Evolutionary conservation across 2,329 filamentous ascomycete genomes (phyloP).

Genomic region (Emericellopsis cladophorae): DNA sequence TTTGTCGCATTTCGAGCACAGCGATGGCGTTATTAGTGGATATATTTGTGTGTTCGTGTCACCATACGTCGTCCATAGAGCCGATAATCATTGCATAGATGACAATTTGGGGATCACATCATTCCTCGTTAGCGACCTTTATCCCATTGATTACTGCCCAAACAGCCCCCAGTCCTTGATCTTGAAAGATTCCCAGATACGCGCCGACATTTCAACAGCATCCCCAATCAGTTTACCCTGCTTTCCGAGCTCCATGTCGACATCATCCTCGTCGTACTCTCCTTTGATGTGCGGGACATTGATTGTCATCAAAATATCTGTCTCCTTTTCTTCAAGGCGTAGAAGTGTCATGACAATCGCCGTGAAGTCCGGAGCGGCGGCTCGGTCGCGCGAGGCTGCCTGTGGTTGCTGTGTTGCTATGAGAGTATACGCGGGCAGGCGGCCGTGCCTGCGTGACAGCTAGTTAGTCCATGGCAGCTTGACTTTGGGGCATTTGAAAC

Average conservation of each 20-base stretch:
- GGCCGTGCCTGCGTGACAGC: constrained; percentile 17
- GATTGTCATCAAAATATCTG: constrained; percentile 74
- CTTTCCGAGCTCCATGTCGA: constrained; percentile 53
- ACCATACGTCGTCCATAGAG: not conserved
- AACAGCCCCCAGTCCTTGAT: constrained; percentile 77
- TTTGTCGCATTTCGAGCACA: too few relatives aligned
- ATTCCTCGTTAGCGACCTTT: too few relatives aligned
- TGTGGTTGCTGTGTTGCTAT: constrained; percentile 49
- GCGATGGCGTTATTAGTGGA: too few relatives aligned
- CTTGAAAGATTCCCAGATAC: constrained; percentile 61
- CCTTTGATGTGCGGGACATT: constrained; percentile 77
- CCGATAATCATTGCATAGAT: too few relatives aligned
- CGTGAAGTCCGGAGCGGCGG: constrained; percentile 47
- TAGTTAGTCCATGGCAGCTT: not conserved
- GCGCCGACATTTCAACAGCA: constrained; percentile 52
- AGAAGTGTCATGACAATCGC: constrained; percentile 68
- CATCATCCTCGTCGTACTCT: constrained; percentile 60
- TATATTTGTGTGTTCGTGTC: not conserved
- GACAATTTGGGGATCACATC: too few relatives aligned
- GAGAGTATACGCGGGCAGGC: constrained; percentile 50
- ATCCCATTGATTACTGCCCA: constrained; percentile 11
- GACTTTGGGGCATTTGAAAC: constrained; percentile 6
- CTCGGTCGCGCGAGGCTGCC: constrained; percentile 17
- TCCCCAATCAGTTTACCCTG: constrained; percentile 57
- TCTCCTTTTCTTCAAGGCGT: constrained; percentile 59